Base-by-base conservation (phyloP, 2,329 filamentous ascomycete genomes). In the Magnaporthiopsis rhizophila region DNA sequence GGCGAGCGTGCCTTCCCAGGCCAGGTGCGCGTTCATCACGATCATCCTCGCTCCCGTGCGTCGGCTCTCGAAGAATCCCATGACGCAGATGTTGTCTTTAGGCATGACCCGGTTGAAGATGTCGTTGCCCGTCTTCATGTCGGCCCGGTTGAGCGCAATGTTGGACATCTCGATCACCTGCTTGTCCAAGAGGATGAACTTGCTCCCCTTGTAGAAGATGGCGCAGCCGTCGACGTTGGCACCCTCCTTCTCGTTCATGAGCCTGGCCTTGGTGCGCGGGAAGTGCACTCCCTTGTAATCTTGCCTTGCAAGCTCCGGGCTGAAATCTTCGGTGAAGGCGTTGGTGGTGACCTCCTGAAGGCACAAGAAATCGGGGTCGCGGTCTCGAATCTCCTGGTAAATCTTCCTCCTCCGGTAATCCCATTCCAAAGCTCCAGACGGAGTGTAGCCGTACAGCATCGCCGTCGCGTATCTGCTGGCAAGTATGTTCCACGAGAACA, bases 51-150 rank as follows among this genome's bases (percentile, higher is more conserved):
- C 88, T n/a, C 95, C 95, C 0, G 94, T 97, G 66, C 86, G 80
- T 53, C 94, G 87, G 71, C 96, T 97, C 76, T 99, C 95, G 67
- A 99, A 86, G 80, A 98, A 96, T 64, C 90, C 87, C 61, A 97
- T 86, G 61, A 97, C 89, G 21, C 90, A 95, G 75, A 99, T 97
- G 74, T 98, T 94, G 81, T 99, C 95, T 78, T 95, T 92, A 66
- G 94, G 93, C 95, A 97, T 98, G 66, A 99, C 90, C 34, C 95
- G 90, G 75, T 99, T 99, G 83, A 97, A 98, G 65, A 98, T 94
- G 72, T 99, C 95, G 73, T 96, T 91, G 72, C 96, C 92, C 65
- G 93, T 91, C 79, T 98, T 98, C 86, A 97, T 97, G 74, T 98
- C 95, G 3, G 93, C 91, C 68, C 95, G 84, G 73, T 96, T 95